phyloP scores from a whole-genome alignment of 108 stramenopile species.

The Cylindrotheca fusiformis region DNA sequence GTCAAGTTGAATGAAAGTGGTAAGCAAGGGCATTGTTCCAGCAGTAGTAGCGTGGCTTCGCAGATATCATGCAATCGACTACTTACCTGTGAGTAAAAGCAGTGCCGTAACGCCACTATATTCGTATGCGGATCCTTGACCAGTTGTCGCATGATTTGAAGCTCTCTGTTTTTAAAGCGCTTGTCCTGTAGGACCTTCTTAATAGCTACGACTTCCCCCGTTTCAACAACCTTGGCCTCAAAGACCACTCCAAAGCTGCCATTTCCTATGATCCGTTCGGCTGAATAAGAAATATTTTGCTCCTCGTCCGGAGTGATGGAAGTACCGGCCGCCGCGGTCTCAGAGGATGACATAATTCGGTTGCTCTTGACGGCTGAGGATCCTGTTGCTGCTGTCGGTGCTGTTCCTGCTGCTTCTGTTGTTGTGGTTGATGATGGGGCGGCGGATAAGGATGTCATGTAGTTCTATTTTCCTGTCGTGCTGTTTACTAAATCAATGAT shows the following conservation, averaged over 20 bases:
- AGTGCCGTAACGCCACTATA: slow-evolving; percentile 95
- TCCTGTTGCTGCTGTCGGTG: neutral
- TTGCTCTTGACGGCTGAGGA: slow-evolving; percentile 3
- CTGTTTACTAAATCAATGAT: neutral
- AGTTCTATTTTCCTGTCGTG: neutral
- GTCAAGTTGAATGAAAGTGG: neutral
- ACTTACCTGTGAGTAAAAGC: slow-evolving; percentile 93
- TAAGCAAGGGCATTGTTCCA: neutral
- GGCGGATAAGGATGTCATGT: slow-evolving; percentile 16
- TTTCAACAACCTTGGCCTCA: slow-evolving; percentile 93
- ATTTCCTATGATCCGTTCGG: slow-evolving; percentile 97
- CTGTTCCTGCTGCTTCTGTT: too few relatives aligned
- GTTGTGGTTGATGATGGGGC: slow-evolving; percentile 13
- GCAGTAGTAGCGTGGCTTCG: neutral
- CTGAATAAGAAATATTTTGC: slow-evolving; percentile 92
- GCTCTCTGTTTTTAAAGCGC: slow-evolving; percentile 98
- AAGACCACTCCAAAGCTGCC: slow-evolving; percentile 99
- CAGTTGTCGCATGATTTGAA: slow-evolving; percentile 97
- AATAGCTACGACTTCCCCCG: slow-evolving; percentile 92
- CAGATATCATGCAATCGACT: neutral
- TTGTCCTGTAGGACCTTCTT: slow-evolving; percentile 99
- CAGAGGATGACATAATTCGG: neutral
- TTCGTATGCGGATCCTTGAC: slow-evolving; percentile 94
- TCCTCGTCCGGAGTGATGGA: slow-evolving; percentile 13
- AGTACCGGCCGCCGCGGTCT: slow-evolving; percentile 1